Evolutionary conservation across 768 basidiomycete genomes (phyloP), one percentile per base, ranked within the genome.

Genomic region (Podaxis pistillaris): DNA sequence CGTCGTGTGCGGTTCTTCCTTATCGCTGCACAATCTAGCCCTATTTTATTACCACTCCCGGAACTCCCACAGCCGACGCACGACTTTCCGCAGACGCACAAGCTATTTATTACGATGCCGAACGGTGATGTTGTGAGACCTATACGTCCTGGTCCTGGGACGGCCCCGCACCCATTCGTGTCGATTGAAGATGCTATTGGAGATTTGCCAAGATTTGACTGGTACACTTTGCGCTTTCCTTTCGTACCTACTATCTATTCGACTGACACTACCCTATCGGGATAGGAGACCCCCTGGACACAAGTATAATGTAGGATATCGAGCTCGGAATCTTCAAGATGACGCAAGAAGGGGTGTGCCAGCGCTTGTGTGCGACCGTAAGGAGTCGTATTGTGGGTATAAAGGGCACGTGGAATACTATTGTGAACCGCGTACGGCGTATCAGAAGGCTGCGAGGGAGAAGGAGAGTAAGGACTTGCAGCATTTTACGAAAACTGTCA

Each of bases 151-250:
- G 68, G 72, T 3, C 63, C 67, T 22, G 90, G 90, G 0, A 79
- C 78, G 1, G 86, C 86, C 0, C 81, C 83, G 0, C 84, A 87
- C 69, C 76, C 74, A 7, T 77, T 77, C 65, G 83, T 92, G 22
- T 83, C 84, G 0, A 81, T 92, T 46, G 81, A 83, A 22, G 90
- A 92, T 69, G 90, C 91, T 1, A 91, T 93, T 54, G 76, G 80
- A 2, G 92, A 94, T 69, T 76, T 94, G 8, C 86, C 83, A 2
- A 79, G 72, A 3, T 94, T 88, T 70, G 88, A 94, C 61, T 93
- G 90, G 92, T 91, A 69, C 8, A 77, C 19, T 2, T 24, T 24
- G 63, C n/a, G 55, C 4, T 50, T 40, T 55, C 58, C 12, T 44
- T 41, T 51, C 40, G 17, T n/a, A 22, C 46, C 17, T 51, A 17